Base-by-base conservation (phyloP, 2,329 filamentous ascomycete species). In the Paraphaeosphaeria sporulosa region DNA sequence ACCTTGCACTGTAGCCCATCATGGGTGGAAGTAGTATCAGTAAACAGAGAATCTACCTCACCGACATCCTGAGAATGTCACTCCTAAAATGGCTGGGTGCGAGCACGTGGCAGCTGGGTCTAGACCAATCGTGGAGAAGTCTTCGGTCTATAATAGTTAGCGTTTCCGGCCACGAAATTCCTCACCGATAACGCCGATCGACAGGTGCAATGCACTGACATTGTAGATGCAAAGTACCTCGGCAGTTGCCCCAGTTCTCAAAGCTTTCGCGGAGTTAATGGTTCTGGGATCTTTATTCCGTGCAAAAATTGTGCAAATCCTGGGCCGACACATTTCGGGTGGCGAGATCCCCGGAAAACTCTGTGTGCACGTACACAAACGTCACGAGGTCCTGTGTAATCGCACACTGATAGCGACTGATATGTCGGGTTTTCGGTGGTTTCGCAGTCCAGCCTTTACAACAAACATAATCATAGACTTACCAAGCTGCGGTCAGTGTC, bases 231-330 rank as follows among this genome's bases (percentile, higher is more conserved):
- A 47, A 27, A 27, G 13, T 3, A 23, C 44, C 44, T 47, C 13
- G 49, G 21, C 25, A 34, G 49, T 42, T 30, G 13, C 19, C 15
- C 19, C 17, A 9, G 4, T 27, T 42, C 17, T 21, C 21, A 52
- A 8, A 34, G 8, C 21, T 21, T 42, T 42, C 49, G 49, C 49
- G 34, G 49, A 52, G n/a, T 42, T 42, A 40, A 34, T 23, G 49
- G 12, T 42, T 30, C 42, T 40, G 27, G 36, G 7, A 21, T 30
- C 21, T 52, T 42, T 7, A 12, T 9, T 52, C 19, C 34, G 21
- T 42, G 23, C 23, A 40, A 42, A 52, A 38, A 21, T 30, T n/a
- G 44, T 30, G 44, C 44, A 47, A 47, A 47, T 27, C 21, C 13
- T 27, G 27, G 6, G 10, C 32, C 48, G 36, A 52, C 4, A 42